phyloP scores from a whole-genome alignment of 331 rosid species.

The Rosa hybrid region DNA sequence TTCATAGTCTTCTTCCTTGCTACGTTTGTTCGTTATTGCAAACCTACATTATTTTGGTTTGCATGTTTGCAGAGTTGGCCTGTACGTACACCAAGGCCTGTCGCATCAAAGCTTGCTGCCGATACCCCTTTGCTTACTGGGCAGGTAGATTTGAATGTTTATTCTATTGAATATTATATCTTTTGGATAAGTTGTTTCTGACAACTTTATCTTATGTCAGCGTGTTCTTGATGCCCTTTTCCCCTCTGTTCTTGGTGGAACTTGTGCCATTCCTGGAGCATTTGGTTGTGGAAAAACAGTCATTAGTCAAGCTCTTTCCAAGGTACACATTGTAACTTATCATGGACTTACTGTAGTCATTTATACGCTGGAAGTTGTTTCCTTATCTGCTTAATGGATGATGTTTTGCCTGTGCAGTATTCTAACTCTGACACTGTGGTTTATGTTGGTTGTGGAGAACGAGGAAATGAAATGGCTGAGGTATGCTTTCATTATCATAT shows the following conservation, averaged over 20 bases:
- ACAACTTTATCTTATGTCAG: slow-evolving; percentile 40
- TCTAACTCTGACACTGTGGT: slow-evolving; percentile 93
- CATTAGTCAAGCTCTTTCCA: slow-evolving; percentile 99
- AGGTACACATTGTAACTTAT: slow-evolving; percentile 46
- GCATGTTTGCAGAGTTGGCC: slow-evolving; percentile 81
- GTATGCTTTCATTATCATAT: slow-evolving; percentile 31
- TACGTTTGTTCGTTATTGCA: neutral
- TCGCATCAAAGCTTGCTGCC: slow-evolving; percentile 96
- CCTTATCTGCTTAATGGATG: slow-evolving; percentile 10
- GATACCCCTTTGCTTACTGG: slow-evolving; percentile 99
- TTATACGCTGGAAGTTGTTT: slow-evolving; percentile 5
- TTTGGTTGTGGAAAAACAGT: slow-evolving; percentile 99
- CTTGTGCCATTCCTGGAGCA: slow-evolving; percentile 99
- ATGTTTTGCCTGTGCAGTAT: slow-evolving; percentile 55
- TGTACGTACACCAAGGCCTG: slow-evolving; percentile 96
- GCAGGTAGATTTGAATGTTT: slow-evolving; percentile 55
- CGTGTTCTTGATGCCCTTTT: slow-evolving; percentile 99
- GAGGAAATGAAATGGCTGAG: slow-evolving; percentile 99
- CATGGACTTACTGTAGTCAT: neutral
- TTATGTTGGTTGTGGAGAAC: slow-evolving; percentile 97
- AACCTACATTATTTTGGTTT: slow-evolving; percentile 14
- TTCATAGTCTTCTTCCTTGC: slow-evolving; percentile 14
- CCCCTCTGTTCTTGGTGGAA: slow-evolving; percentile 99
- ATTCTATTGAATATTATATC: slow-evolving; percentile 13
- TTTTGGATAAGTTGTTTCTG: slow-evolving; percentile 20